phyloP scores from a whole-genome alignment of 2,329 filamentous ascomycete genomes.

The Atkinsonella hypoxylon region DNA sequence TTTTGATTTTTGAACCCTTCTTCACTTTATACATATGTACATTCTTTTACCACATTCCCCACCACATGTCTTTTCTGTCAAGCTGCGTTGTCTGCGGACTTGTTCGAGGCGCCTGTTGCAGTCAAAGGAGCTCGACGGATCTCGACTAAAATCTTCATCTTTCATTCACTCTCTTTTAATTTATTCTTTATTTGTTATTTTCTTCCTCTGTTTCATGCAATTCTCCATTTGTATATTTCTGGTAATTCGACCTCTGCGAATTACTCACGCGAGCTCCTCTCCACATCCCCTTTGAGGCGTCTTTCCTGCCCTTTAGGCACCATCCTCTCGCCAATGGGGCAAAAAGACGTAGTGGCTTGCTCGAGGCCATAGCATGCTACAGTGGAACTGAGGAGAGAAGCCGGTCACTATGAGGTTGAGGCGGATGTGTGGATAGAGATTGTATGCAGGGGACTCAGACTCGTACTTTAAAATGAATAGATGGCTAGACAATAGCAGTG shows the following conservation, averaged over 20 bases:
- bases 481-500: background rate
- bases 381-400: background rate
- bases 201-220: background rate
- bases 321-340: too few relatives aligned
- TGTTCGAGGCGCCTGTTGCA: background rate
- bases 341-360: background rate
- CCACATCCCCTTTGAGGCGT: background rate
- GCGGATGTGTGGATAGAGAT: background rate
- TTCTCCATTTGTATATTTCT: background rate
- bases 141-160: background rate
- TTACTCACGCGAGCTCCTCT: background rate
- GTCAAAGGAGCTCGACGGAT: background rate
- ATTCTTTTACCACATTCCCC: constrained; percentile 3
- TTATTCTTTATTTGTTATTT: background rate
- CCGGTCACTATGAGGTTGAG: background rate
- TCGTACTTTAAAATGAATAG: background rate
- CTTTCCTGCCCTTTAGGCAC: too few relatives aligned
- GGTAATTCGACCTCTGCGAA: background rate
- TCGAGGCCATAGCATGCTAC: background rate
- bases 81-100: background rate
- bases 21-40: constrained; percentile 2
- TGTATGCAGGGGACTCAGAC: background rate
- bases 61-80: constrained; percentile 1
- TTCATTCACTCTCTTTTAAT: background rate
- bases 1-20: background rate